Evolutionary conservation across 164 flowering plant species (phyloP).

Genomic region (Tetrastigma voinierianum): DNA sequence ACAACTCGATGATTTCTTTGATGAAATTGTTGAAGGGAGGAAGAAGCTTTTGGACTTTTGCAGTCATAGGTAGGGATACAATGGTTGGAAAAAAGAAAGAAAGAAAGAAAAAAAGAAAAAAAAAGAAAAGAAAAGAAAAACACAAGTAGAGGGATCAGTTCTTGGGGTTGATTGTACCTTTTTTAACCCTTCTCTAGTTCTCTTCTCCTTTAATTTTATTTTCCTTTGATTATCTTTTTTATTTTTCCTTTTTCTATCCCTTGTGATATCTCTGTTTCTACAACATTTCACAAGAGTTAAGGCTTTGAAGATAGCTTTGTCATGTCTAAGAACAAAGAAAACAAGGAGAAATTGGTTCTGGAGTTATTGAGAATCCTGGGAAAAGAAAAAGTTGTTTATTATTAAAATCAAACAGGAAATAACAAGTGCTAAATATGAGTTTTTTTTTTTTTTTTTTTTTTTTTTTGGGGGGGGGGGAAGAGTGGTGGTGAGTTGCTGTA

Average conservation of each 20-base stretch:
- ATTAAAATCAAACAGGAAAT: too few species aligned
- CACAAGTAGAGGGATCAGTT: slow-evolving; percentile 10
- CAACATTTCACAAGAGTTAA: not conserved
- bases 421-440: too few species aligned
- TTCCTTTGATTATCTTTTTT: slow-evolving; percentile 3
- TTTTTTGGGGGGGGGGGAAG: too few species aligned
- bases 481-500: slow-evolving; percentile 30
- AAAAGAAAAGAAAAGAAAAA: not conserved
- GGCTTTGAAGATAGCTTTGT: not conserved
- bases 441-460: too few species aligned
- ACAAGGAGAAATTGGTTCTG: slow-evolving; percentile 8
- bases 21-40: slow-evolving; percentile 97
- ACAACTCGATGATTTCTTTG: slow-evolving; percentile 92
- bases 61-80: slow-evolving; percentile 61
- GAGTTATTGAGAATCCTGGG: not conserved
- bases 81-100: not conserved
- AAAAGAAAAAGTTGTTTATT: not conserved
- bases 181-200: slow-evolving; percentile 10
- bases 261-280: slow-evolving; percentile 13
- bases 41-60: slow-evolving; percentile 87
- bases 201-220: not conserved
- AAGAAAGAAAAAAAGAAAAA: not conserved
- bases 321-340: not conserved
- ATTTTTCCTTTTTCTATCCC: not conserved
- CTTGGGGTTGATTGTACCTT: slow-evolving; percentile 18